These are phyloP conservation scores for Pseudopithomyces chartarum DNA, from an alignment of 2,329 filamentous ascomycete species.

Conservation along the genomic window DNA sequence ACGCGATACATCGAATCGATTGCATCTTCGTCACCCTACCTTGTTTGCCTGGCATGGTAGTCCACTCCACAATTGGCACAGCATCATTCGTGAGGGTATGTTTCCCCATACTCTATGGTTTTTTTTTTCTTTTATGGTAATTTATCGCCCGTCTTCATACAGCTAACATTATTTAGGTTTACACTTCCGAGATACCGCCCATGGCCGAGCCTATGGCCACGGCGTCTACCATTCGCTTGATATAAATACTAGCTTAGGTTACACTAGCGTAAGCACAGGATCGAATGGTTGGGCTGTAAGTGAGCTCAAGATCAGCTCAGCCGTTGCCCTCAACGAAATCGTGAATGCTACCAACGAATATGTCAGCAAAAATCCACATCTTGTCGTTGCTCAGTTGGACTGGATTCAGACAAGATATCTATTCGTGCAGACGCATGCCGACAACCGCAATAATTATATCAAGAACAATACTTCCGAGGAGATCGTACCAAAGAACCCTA, in stretches of 20 bases:
- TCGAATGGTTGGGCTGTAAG: conserved; percentile 67
- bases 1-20: conserved; percentile 48
- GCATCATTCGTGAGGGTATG: conserved; percentile 73
- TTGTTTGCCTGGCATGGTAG: conserved; percentile 91
- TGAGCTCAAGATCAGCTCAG: conserved; percentile 60
- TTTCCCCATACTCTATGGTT: not conserved
- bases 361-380: conserved; percentile 59
- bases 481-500: conserved; percentile 27
- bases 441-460: not conserved
- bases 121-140: not conserved
- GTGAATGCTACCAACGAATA: conserved; percentile 74
- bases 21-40: conserved; percentile 63
- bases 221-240: conserved; percentile 79
- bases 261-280: conserved; percentile 39
- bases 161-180: conserved; percentile 52
- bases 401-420: conserved; percentile 93
- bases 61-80: conserved; percentile 79
- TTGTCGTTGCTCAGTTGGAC: conserved; percentile 75
- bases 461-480: conserved; percentile 11
- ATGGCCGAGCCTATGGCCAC: conserved; percentile 76
- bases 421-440: conserved; percentile 58
- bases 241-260: conserved; percentile 61
- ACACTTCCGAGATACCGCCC: conserved; percentile 64
- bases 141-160: not conserved
- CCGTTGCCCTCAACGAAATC: conserved; percentile 82